A percentile compares a stretch with the other conserved stretches of the same genome.
Evolutionary conservation across 2,329 filamentous ascomycete species (phyloP).

Genomic region (Botrytis porri): DNA sequence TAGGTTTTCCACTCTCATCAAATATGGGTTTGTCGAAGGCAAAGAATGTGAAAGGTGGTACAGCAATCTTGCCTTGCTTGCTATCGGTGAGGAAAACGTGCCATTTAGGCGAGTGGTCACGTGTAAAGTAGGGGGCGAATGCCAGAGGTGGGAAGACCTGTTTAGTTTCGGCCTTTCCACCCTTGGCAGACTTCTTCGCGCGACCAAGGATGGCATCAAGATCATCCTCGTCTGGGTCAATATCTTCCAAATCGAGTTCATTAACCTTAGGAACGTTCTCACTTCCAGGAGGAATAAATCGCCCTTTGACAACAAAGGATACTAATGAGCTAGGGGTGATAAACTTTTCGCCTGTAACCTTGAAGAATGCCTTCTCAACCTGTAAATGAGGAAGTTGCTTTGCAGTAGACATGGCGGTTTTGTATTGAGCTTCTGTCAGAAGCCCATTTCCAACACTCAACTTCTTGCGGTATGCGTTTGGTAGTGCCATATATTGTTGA

Average conservation of each 20-base stretch:
- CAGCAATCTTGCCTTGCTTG: constrained; percentile 93
- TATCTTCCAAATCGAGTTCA: constrained; percentile 78
- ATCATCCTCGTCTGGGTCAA: constrained; percentile 91
- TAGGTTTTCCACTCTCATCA: constrained; percentile 75
- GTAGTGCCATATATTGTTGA: constrained; percentile 83
- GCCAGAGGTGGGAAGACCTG: constrained; percentile 78
- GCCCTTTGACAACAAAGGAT: constrained; percentile 90
- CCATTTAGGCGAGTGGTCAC: constrained; percentile 88
- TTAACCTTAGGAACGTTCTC: constrained; percentile 71
- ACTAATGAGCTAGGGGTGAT: constrained; percentile 92
- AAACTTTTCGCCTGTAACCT: constrained; percentile 90
- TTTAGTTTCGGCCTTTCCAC: constrained; percentile 59
- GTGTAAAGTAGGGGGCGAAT: constrained; percentile 84
- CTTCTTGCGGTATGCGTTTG: constrained; percentile 69
- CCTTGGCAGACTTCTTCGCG: constrained; percentile 63
- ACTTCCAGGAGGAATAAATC: constrained; percentile 84
- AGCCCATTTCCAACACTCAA: constrained; percentile 69
- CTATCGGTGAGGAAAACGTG: constrained; percentile 91
- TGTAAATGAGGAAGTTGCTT: constrained; percentile 79
- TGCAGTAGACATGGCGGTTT: constrained; percentile 70
- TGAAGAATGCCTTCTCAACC: constrained; percentile 95
- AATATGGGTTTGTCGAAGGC: constrained; percentile 89
- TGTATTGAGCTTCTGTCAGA: constrained; percentile 73
- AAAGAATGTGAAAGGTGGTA: constrained; percentile 93
- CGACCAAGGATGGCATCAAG: constrained; percentile 79